Evolutionary conservation across 768 basidiomycete genomes (phyloP).

Genomic region (Agaricus blazei): DNA sequence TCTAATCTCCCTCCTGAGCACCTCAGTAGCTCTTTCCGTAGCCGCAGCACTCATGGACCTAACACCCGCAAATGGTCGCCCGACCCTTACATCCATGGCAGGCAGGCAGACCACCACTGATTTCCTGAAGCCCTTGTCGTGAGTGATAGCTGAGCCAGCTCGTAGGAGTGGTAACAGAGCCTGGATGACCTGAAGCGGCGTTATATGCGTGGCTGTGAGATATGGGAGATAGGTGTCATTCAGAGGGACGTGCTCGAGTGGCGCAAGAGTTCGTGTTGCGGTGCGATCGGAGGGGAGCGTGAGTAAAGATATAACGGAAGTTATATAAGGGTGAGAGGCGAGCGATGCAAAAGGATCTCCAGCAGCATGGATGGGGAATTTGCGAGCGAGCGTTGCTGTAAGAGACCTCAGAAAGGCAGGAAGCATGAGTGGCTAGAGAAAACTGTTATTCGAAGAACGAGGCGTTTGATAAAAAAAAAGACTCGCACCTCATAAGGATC

Average conservation of each 20-base stretch:
- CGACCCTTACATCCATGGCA: conserved; percentile 65
- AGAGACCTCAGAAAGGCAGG: conserved; percentile 78
- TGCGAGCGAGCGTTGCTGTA: conserved; percentile 71
- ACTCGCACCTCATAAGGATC: conserved; percentile 67
- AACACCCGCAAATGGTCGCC: conserved; percentile 63
- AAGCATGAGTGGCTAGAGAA: conserved; percentile 59
- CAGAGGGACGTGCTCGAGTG: conserved; percentile 68
- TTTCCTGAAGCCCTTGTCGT: conserved; percentile 44
- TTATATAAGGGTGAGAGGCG: conserved; percentile 62
- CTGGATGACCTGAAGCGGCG: conserved; percentile 73
- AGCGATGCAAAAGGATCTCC: conserved; percentile 79
- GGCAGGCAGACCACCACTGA: conserved; percentile 74
- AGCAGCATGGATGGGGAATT: conserved; percentile 71
- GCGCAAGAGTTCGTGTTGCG: conserved; percentile 44
- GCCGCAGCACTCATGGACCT: conserved; percentile 75
- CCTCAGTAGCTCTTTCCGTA: conserved; percentile 65
- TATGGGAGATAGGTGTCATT: conserved; percentile 62
- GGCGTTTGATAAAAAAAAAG: not conserved
- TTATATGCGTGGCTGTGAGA: conserved; percentile 69
- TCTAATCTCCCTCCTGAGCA: conserved; percentile 69
- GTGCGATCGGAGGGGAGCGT: conserved; percentile 41
- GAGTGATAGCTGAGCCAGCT: conserved; percentile 44
- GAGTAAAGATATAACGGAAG: conserved; percentile 75
- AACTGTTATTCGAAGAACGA: conserved; percentile 3
- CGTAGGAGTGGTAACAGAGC: conserved; percentile 74